phyloP scores from a whole-genome alignment of 345 rosid species.

The Rhodomyrtus tomentosa region DNA sequence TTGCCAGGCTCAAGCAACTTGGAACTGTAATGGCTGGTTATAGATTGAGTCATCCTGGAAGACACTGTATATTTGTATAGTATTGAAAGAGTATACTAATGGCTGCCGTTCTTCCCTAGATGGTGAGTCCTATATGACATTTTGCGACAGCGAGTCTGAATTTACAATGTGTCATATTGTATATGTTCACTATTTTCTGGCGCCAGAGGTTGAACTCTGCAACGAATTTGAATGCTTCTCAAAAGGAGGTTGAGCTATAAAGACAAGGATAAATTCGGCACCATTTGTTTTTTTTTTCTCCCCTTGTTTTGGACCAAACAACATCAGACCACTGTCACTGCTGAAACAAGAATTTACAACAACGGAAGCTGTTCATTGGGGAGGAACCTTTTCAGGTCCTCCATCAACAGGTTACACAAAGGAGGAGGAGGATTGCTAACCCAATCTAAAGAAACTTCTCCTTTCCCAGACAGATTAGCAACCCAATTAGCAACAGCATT shows the following conservation, averaged over 20 bases:
- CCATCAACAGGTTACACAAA: not conserved
- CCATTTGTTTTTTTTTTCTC: not conserved
- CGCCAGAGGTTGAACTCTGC: not conserved
- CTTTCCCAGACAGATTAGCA: not conserved
- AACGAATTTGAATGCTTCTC: not conserved
- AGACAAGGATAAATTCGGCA: not conserved
- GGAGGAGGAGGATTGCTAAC: not conserved
- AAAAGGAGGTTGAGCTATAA: not conserved
- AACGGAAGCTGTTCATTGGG: not conserved
- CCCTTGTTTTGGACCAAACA: not conserved
- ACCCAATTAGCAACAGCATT: not conserved
- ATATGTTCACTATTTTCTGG: not conserved
- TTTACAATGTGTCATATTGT: not conserved
- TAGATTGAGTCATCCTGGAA: not conserved
- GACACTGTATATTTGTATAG: not conserved
- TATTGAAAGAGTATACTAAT: not conserved
- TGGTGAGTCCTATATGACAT: not conserved
- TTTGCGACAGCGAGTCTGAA: not conserved
- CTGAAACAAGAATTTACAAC: not conserved
- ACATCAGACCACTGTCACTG: not conserved
- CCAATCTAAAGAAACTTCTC: not conserved
- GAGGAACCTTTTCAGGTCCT: not conserved
- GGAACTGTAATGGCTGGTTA: not conserved
- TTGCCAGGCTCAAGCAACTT: not conserved
- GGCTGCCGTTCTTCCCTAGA: not conserved